A percentile compares a stretch with the other conserved stretches of the same genome.
Evolutionary conservation across 768 basidiomycete genomes (phyloP).

Genomic region (Phaeotremella fagi): DNA sequence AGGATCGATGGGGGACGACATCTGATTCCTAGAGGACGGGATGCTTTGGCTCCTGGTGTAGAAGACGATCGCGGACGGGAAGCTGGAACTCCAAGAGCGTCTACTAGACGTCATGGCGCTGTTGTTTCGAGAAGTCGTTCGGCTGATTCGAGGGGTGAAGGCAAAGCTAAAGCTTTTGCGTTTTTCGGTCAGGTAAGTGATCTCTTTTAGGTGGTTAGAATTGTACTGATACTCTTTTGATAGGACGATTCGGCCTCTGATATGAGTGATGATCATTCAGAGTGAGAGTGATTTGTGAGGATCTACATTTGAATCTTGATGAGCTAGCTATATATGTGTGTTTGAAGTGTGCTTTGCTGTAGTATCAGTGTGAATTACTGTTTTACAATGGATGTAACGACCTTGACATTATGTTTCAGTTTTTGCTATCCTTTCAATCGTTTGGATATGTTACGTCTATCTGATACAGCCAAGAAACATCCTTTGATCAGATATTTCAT

Average conservation of each 20-base stretch:
- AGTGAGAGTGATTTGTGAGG: conserved; percentile 9
- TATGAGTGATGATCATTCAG: conserved; percentile 32
- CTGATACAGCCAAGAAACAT: background rate
- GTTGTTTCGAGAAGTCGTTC: background rate
- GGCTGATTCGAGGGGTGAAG: conserved; percentile 3
- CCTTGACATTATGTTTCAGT: no score
- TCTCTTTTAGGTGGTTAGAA: background rate
- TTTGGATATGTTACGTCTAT: background rate
- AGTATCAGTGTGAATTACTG: no score
- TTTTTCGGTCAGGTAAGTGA: conserved; percentile 47
- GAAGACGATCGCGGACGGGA: background rate
- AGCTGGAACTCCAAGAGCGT: background rate
- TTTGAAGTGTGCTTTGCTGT: no score
- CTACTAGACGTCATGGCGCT: background rate
- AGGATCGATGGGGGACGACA: conserved; percentile 21
- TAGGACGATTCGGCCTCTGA: conserved; percentile 45
- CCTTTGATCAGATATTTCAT: no score
- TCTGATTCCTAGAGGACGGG: conserved; percentile 28
- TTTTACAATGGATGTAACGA: background rate
- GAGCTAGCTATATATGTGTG: no score
- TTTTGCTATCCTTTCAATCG: background rate
- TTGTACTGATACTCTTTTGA: background rate
- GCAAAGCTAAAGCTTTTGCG: conserved; percentile 45
- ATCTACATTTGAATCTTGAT: no score
- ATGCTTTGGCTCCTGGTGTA: background rate